Evolutionary conservation across 345 rosid genomes (phyloP), one percentile per base, ranked within the genome.

Genomic region (Citrus inodora): DNA sequence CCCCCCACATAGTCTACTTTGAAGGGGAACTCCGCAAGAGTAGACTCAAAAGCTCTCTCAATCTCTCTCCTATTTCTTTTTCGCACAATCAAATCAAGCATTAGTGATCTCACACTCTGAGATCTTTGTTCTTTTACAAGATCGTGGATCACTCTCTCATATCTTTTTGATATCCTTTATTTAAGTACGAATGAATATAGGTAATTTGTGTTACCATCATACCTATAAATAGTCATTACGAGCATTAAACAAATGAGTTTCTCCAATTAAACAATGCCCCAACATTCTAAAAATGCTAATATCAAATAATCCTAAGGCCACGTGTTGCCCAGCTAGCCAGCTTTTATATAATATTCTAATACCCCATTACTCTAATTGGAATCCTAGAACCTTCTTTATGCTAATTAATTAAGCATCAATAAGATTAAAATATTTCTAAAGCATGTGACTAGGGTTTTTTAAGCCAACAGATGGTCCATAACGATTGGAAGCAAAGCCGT

Each of bases 301-400:
- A 71, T 79, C 76, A 79, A 67, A 80, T 72, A 78, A 66, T 37
- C 67, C 60, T n/a, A 78, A 48, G 77, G 86, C 78, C 88, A 82
- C 79, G 67, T 71, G 79, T 83, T 70, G 77, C 71, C 33, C 21
- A 70, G 40, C n/a, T 70, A 17, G n/a, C 37, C 74, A 51, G 30
- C 38, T 28, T 60, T 64, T 59, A 71, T 73, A 56, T 33, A 80
- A 79, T 83, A 79, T 76, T 83, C 51, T 53, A 83, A 79, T 76
- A 27, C 82, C 78, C 74, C 87, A 82, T 83, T 83, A 80, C 85
- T 85, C 40, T 72, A 84, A 74, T 71, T 85, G 80, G 91, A 74
- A 86, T 80, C 80, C 92, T 77, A 86, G 88, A 87, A 88, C 75
- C 84, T 85, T 91, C 89, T 69, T 76, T 69, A 69, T 59, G 48